A percentile compares a stretch with the other conserved stretches of the same genome.
Conservation (phyloP, 2,329 filamentous ascomycete species). For the Fusarium annulatum region DNA sequence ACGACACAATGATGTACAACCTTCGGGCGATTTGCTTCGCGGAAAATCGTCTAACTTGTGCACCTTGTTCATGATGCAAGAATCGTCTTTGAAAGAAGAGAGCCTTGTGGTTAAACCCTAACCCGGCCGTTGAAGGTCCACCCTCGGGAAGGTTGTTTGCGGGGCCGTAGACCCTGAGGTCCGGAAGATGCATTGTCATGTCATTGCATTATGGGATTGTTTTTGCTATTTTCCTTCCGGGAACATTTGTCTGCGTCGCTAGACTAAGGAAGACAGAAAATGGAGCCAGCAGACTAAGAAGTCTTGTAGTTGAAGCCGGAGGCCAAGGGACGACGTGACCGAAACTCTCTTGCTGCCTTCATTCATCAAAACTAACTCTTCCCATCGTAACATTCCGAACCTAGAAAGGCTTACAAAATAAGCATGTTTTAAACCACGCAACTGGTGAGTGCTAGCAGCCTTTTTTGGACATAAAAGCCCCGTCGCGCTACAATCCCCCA, state of each 20-base stretch:
- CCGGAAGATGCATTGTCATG: constrained; percentile 10
- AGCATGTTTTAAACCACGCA: background rate
- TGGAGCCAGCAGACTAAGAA: background rate
- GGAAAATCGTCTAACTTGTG: background rate
- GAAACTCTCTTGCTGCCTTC: background rate
- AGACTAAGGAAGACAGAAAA: background rate
- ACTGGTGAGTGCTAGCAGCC: background rate
- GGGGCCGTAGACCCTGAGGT: constrained; percentile 32
- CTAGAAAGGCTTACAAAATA: background rate
- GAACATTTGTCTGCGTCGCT: background rate
- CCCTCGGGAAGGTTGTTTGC: constrained; percentile 21
- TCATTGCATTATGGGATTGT: background rate
- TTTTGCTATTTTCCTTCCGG: background rate
- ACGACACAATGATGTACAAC: constrained; percentile 3
- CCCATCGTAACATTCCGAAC: background rate
- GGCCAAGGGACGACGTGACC: too few relatives aligned
- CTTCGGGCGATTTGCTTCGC: background rate
- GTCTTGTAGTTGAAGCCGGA: background rate
- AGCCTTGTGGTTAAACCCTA: constrained; percentile 8
- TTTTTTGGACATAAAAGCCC: background rate
- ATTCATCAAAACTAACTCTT: background rate
- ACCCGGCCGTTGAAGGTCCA: constrained; percentile 31
- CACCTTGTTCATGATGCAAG: constrained; percentile 18
- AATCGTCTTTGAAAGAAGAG: background rate
- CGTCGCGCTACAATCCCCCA: background rate